These are phyloP conservation scores for Fagopyrum tataricum DNA, from an alignment of 148 eudicot genomes.

Conservation along the genomic window DNA sequence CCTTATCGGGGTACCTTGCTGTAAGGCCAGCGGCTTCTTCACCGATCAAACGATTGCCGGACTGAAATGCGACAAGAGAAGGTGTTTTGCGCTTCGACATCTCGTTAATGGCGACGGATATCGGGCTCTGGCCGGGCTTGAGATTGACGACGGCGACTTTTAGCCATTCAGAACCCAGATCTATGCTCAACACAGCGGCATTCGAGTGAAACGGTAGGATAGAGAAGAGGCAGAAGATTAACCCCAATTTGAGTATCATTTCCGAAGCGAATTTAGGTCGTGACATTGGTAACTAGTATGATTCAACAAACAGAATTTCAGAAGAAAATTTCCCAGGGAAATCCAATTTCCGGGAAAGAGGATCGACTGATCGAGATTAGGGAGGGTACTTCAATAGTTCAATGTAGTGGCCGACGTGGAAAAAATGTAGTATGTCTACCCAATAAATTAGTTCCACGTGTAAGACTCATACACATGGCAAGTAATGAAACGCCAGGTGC, in stretches of 20 bases:
- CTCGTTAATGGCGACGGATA: conserved; percentile 88
- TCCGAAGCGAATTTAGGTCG: not conserved
- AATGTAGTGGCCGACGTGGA: not conserved
- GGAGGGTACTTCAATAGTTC: not conserved
- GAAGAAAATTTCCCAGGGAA: not conserved
- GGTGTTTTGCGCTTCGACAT: conserved; percentile 97
- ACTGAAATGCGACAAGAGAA: conserved; percentile 56
- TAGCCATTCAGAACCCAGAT: conserved; percentile 93
- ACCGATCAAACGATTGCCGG: conserved; percentile 61
- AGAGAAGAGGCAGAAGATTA: conserved; percentile 27
- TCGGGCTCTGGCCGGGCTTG: conserved; percentile 79
- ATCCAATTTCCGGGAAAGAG: conserved; percentile 4
- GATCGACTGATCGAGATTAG: conserved; percentile 1
- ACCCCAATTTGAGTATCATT: conserved; percentile 31
- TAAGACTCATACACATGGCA: not conserved
- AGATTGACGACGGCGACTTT: conserved; percentile 91
- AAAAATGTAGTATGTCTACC: not conserved
- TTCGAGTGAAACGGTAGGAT: conserved; percentile 24
- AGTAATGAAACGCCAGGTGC: not conserved
- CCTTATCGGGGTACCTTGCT: conserved; percentile 81
- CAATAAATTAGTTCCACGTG: not conserved
- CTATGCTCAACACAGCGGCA: conserved; percentile 80
- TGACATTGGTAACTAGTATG: not conserved
- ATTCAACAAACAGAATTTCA: not conserved
- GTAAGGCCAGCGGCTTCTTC: conserved; percentile 72